phyloP scores from a whole-genome alignment of 1,284 basidiomycete genomes.

The Cutaneotrichosporon cyanovorans region DNA sequence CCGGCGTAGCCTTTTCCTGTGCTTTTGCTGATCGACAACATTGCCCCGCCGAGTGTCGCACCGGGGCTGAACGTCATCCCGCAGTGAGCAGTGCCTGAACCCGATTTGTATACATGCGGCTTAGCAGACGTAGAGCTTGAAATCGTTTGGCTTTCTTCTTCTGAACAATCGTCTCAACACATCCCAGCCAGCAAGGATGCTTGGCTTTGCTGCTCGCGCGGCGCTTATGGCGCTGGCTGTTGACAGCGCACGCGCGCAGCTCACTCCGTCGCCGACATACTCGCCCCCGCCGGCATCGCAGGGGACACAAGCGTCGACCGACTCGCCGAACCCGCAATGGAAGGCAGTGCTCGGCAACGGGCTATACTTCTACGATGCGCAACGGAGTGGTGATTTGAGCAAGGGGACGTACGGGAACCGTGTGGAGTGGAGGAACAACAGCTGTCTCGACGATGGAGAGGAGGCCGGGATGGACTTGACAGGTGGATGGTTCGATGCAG shows the following conservation, averaged over 20 bases:
- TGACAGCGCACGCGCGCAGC: constrained; percentile 19
- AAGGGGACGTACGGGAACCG: constrained; percentile 54
- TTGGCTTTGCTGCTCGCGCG: no score
- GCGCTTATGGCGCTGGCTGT: neutral
- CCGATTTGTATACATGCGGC: no score
- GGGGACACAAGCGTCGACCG: constrained; percentile 49
- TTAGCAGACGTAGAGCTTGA: no score
- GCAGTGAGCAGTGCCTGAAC: no score
- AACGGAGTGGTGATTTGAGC: constrained; percentile 70
- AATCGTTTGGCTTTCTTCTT: no score
- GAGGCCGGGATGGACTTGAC: constrained; percentile 66
- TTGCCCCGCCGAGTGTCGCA: no score
- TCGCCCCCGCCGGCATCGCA: constrained; percentile 55
- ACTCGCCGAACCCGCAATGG: constrained; percentile 67
- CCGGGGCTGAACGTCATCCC: no score
- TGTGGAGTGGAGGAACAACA: constrained; percentile 79
- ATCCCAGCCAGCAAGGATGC: no score
- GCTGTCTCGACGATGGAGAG: constrained; percentile 64
- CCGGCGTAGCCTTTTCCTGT: no score
- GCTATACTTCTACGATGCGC: constrained; percentile 85
- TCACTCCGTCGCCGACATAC: constrained; percentile 34
- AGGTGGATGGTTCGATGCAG: constrained; percentile 88
- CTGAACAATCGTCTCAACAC: no score
- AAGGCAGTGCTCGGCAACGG: constrained; percentile 66
- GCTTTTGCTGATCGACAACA: no score